These are phyloP conservation scores for Phytopythium cucurbitacearum DNA, from an alignment of 352 stramenopile species.

Conservation along the genomic window DNA sequence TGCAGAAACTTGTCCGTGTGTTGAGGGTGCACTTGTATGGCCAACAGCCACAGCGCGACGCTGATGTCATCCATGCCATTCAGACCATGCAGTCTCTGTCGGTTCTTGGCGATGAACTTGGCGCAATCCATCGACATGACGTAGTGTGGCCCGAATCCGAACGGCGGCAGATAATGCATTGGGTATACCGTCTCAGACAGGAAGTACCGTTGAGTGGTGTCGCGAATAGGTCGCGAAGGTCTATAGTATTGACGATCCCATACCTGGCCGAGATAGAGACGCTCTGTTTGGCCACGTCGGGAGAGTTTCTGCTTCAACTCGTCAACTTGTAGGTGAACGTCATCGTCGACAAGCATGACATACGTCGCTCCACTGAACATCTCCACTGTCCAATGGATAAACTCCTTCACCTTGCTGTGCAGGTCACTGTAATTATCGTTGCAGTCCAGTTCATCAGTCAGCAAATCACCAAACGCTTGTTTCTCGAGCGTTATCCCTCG, in stretches of 20 bases:
- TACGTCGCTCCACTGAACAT: slow-evolving; percentile 21
- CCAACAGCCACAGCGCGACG: slow-evolving; percentile 47
- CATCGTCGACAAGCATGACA: slow-evolving; percentile 56
- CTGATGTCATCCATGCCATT: slow-evolving; percentile 53
- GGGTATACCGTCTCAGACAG: slow-evolving; percentile 25
- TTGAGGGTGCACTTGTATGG: slow-evolving; percentile 34
- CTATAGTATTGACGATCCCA: slow-evolving; percentile 21
- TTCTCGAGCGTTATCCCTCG: slow-evolving; percentile 23
- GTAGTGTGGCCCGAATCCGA: slow-evolving; percentile 40
- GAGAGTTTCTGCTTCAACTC: slow-evolving; percentile 8
- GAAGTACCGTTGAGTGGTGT: slow-evolving; percentile 25
- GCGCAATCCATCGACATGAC: slow-evolving; percentile 44
- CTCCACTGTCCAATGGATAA: slow-evolving; percentile 10
- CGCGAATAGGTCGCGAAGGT: slow-evolving; percentile 15
- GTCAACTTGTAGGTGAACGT: slow-evolving; percentile 45
- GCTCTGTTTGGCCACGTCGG: background rate
- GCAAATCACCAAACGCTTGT: slow-evolving; percentile 24
- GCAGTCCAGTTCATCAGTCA: slow-evolving; percentile 34
- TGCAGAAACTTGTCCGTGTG: slow-evolving; percentile 40
- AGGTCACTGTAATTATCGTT: slow-evolving; percentile 30
- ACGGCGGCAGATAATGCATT: slow-evolving; percentile 23
- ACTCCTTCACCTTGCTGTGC: slow-evolving; percentile 32
- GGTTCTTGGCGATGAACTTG: slow-evolving; percentile 31
- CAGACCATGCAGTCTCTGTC: slow-evolving; percentile 15
- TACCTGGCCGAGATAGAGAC: slow-evolving; percentile 31